Conservation (phyloP, 805 yeast species). For the Isabelozyma pseudorhagii region DNA sequence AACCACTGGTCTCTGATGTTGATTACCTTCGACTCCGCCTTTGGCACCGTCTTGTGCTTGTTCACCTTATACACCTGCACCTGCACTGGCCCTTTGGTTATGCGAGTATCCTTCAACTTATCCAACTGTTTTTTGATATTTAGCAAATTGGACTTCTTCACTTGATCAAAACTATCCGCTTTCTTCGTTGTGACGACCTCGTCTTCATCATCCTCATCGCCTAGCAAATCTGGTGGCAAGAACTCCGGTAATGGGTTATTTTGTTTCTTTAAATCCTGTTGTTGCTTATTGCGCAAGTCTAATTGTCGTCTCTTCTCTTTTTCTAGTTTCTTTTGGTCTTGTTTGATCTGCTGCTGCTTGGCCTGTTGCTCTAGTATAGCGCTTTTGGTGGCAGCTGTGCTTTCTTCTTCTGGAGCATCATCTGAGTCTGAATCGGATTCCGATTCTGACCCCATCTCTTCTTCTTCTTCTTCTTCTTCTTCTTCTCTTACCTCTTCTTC, state of each 20-base stretch:
- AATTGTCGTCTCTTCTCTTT: conserved; percentile 34
- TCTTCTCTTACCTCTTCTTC: conserved; percentile 2
- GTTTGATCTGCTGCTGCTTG: conserved; percentile 17
- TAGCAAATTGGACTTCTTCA: conserved; percentile 16
- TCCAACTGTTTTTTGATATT: conserved; percentile 31
- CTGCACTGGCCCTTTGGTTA: conserved; percentile 39
- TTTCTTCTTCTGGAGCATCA: conserved; percentile 46
- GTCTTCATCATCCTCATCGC: conserved; percentile 15
- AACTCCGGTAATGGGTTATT: conserved; percentile 35
- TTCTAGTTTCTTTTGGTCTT: conserved; percentile 22
- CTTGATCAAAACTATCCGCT: not conserved
- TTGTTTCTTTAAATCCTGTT: conserved; percentile 26
- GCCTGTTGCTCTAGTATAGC: conserved; percentile 23
- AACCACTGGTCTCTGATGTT: conserved; percentile 37
- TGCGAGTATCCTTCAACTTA: conserved; percentile 16
- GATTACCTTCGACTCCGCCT: conserved; percentile 29
- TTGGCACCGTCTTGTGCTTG: conserved; percentile 29
- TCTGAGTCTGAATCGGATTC: conserved; percentile 19
- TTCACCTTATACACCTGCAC: conserved; percentile 30
- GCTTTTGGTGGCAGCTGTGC: conserved; percentile 25
- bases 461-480: conserved; percentile 10
- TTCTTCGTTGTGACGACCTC: not conserved
- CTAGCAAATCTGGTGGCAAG: conserved; percentile 39
- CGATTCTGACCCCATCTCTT: conserved; percentile 16
- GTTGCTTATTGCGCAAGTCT: conserved; percentile 30